Evolutionary conservation across 163 green algal genomes (phyloP).

Genomic region (Smithsoniella earleae): DNA sequence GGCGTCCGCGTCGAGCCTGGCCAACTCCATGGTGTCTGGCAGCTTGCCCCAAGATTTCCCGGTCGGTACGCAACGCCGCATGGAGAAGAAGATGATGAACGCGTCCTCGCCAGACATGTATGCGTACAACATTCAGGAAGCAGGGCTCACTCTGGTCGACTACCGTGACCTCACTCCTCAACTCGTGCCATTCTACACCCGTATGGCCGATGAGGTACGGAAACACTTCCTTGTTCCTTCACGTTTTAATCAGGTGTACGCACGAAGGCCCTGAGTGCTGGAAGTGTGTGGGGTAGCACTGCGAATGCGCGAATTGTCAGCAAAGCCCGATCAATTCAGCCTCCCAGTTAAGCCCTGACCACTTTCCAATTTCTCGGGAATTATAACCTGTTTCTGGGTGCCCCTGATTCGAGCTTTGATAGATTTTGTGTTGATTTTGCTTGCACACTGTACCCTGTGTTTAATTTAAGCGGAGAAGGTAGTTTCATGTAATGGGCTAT

Average conservation of each 20-base stretch:
- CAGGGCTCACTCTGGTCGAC: not conserved
- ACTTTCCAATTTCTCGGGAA: not conserved
- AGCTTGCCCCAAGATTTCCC: not conserved
- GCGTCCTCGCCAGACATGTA: constrained; percentile 12
- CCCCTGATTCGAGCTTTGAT: too few relatives aligned
- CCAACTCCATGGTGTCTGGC: not conserved
- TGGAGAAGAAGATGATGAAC: not conserved
- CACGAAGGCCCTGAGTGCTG: not conserved
- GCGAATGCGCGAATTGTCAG: too few relatives aligned
- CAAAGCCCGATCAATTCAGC: too few relatives aligned
- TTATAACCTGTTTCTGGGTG: not conserved
- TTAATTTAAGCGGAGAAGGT: too few relatives aligned
- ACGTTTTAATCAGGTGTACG: not conserved
- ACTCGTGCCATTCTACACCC: constrained; percentile 5
- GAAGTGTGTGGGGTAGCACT: not conserved
- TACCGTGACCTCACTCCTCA: constrained; percentile 18
- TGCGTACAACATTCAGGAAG: not conserved
- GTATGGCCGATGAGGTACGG: constrained; percentile 21
- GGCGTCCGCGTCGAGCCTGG: not conserved
- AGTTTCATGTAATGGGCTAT: too few relatives aligned
- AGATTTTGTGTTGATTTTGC: too few relatives aligned
- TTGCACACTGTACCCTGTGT: too few relatives aligned
- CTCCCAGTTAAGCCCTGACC: not conserved
- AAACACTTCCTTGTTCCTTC: not conserved
- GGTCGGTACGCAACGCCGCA: not conserved